Conservation (phyloP, 768 basidiomycete genomes). For the Chiua virens region DNA sequence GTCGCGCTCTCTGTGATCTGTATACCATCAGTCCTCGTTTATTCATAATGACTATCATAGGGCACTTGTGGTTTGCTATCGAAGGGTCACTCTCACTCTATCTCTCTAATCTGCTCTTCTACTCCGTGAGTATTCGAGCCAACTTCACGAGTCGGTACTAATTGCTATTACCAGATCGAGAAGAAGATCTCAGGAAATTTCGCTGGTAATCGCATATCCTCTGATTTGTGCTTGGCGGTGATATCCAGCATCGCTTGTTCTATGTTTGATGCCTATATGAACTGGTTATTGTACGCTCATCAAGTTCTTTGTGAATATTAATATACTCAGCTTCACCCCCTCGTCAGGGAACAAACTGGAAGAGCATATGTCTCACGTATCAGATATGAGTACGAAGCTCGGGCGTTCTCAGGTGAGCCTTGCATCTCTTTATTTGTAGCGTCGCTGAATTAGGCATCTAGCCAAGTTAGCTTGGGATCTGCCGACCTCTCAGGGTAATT, state of each 20-base stretch:
- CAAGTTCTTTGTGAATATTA: neutral
- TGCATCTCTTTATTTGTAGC: neutral
- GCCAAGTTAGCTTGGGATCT: conserved; percentile 20
- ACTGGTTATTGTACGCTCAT: conserved; percentile 17
- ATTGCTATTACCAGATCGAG: conserved; percentile 20
- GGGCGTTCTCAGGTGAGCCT: conserved; percentile 17
- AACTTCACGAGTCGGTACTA: neutral
- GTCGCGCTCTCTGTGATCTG: conserved; percentile 21
- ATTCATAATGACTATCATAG: conserved; percentile 10
- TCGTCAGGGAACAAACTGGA: conserved; percentile 2
- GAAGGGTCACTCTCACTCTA: conserved; percentile 20
- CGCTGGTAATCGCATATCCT: neutral
- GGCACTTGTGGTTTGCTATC: conserved; percentile 20
- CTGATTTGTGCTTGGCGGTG: conserved; percentile 11
- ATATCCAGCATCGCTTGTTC: conserved; percentile 18
- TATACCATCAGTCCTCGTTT: conserved; percentile 22
- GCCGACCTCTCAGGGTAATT: conserved; percentile 23
- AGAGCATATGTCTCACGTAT: conserved; percentile 16
- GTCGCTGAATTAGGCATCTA: neutral
- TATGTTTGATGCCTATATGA: conserved; percentile 12
- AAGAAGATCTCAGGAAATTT: conserved; percentile 7
- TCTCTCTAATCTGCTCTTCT: conserved; percentile 21
- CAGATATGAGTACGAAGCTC: conserved; percentile 20
- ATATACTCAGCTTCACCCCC: neutral
- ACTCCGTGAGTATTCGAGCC: conserved; percentile 12